phyloP scores from a whole-genome alignment of 2,329 filamentous ascomycete genomes.

The Fusarium heterosporum region DNA sequence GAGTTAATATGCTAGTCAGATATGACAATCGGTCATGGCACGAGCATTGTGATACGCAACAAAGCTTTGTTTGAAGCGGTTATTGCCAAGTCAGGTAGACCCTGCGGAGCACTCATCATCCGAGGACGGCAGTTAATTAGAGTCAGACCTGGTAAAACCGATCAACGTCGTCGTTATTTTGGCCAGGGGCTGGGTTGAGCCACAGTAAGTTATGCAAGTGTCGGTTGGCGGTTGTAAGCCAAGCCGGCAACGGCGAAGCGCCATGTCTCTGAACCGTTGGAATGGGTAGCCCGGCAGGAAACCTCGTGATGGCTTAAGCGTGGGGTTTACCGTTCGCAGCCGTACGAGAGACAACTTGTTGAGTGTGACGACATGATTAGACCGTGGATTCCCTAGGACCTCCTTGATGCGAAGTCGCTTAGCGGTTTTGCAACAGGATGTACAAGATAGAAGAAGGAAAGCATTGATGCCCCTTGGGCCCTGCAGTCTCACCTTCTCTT shows the following conservation, averaged over 20 bases:
- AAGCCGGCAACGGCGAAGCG: constrained; percentile 43
- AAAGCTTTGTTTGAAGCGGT: constrained; percentile 40
- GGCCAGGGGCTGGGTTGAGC: constrained; percentile 27
- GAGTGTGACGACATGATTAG: constrained; percentile 1
- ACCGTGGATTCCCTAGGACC: background rate
- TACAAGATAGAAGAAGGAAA: constrained; percentile 9
- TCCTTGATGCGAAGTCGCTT: constrained; percentile 22
- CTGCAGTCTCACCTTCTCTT: constrained; percentile 23
- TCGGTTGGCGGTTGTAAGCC: constrained; percentile 31
- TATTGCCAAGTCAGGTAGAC: constrained; percentile 5
- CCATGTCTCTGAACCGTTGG: constrained; percentile 36
- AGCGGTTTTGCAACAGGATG: constrained; percentile 8
- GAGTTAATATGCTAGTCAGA: background rate
- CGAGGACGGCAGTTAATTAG: background rate
- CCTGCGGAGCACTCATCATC: constrained; percentile 1
- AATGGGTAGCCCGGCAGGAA: constrained; percentile 23
- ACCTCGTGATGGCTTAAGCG: constrained; percentile 15
- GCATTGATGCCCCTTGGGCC: constrained; percentile 25
- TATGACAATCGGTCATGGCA: background rate
- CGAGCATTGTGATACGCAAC: constrained; percentile 40
- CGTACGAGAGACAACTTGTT: constrained; percentile 1
- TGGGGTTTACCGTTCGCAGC: constrained; percentile 4
- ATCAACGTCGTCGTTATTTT: constrained; percentile 13
- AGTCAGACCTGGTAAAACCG: constrained; percentile 14
- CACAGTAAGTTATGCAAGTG: constrained; percentile 24